Conservation (phyloP, 768 basidiomycete species). For the Lactarius akahatsu region DNA sequence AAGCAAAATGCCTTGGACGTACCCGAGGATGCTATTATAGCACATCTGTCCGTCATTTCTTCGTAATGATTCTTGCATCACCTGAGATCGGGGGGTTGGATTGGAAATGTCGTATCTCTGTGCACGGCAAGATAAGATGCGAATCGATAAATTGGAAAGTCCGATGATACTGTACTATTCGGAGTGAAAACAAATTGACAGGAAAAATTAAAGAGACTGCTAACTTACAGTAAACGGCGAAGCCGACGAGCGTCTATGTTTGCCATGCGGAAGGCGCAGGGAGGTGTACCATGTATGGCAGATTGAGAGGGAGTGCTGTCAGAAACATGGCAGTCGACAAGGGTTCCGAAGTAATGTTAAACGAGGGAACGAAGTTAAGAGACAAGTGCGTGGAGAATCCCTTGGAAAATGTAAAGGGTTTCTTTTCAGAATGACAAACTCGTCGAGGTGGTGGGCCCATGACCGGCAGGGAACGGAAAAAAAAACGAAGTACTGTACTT, state of each 20-base stretch:
- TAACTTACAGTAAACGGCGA: neutral
- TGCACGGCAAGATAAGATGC: neutral
- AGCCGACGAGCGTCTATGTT: neutral
- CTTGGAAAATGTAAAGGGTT: too few relatives aligned
- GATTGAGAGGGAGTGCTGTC: neutral
- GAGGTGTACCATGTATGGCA: neutral
- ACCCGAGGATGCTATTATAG: neutral
- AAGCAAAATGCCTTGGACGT: constrained; percentile 8
- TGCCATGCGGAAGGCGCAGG: neutral
- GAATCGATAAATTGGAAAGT: neutral
- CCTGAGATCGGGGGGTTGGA: neutral
- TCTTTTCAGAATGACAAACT: neutral
- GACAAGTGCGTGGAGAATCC: neutral
- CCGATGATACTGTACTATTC: neutral
- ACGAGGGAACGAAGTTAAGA: neutral
- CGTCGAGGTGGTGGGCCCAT: neutral
- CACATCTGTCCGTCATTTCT: neutral
- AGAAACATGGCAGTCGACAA: neutral
- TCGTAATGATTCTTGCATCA: neutral
- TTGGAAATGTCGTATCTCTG: neutral
- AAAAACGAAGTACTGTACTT: neutral
- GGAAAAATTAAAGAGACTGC: neutral
- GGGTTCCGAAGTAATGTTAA: neutral
- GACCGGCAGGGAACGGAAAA: neutral
- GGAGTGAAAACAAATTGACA: neutral